Base-by-base conservation (phyloP, 805 yeast species). In the Wickerhamiella occidentalis region DNA sequence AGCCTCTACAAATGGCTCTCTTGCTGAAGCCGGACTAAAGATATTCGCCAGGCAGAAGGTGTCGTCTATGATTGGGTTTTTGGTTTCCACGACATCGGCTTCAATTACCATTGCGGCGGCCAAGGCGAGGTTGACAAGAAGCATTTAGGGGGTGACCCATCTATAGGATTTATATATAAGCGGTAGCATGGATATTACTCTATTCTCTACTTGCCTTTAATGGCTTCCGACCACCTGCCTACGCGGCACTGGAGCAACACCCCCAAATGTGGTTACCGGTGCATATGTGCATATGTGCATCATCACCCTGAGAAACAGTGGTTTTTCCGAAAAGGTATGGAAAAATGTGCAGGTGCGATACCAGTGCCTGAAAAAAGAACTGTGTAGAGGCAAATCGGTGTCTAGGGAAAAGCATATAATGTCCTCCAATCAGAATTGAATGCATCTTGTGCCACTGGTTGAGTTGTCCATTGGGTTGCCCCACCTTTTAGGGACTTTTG, bases 1-100 rank as follows among this genome's bases (percentile, higher is more conserved):
- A 13, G 55, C 53, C 35, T 58, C 59, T 2, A 19, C 13, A 37
- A 45, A 45, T 17, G 43, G 47, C 26, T 38, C 26, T 3, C 21
- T 6, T 2, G 35, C 33, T 29, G 25, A n/a, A 15, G 25, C 28
- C 23, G 17, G n/a, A 29, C n/a, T 33, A 22, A 45, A 45, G 2
- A 45, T 35, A 17, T 19, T 45, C n/a, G 47, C 47, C 30, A 45
- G 28, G 25, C 25, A 21, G 2, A 45, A 4, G 29, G 11, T 25
- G 12, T 22, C 12, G 36, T 45, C 41, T 6, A 36, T 9, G 17
- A 45, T 12, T 6, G 47, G 47, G 28, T 45, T 45, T 17, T 23
- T 25, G 1, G 17, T 22, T 23, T 45, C 33, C 21, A 35, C 33
- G n/a, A 45, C 29, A 6, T 45, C 47, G 6, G 47, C 41, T 19